Evolutionary conservation across 495 filamentous ascomycete genomes (phyloP).

Genomic region (Pyrenopolyporus hunteri): DNA sequence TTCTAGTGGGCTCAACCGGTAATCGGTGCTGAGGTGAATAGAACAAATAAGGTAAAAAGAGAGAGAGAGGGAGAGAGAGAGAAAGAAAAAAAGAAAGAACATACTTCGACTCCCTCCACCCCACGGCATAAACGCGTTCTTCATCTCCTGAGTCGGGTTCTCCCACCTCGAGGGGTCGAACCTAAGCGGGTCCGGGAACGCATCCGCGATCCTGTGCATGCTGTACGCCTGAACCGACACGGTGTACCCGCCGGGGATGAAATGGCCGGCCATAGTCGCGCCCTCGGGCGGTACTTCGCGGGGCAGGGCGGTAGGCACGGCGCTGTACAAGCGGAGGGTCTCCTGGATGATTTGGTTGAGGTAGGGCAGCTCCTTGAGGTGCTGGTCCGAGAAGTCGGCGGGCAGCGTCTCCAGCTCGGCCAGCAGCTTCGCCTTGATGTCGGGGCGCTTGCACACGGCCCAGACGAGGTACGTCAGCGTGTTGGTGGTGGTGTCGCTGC

Average conservation of each 20-base stretch:
- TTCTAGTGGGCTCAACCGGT: no score
- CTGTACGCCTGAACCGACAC: constrained; percentile 50
- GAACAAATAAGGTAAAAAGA: no score
- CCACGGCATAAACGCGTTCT: constrained; percentile 59
- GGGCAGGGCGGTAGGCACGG: constrained; percentile 49
- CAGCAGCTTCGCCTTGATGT: constrained; percentile 46
- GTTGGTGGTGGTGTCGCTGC: constrained; percentile 58
- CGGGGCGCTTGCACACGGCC: constrained; percentile 37
- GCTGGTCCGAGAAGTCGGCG: constrained; percentile 46
- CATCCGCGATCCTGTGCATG: constrained; percentile 45
- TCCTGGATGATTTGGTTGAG: constrained; percentile 62
- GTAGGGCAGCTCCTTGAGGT: constrained; percentile 51
- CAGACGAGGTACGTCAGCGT: constrained; percentile 53
- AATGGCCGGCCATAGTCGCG: constrained; percentile 30
- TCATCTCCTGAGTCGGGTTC: constrained; percentile 56
- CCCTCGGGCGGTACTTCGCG: constrained; percentile 37
- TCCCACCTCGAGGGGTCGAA: constrained; percentile 44
- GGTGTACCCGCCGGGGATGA: constrained; percentile 36
- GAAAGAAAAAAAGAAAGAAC: constrained; percentile 2
- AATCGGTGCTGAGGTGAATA: no score
- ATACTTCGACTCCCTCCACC: constrained; percentile 52
- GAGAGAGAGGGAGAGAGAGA: constrained; percentile 9
- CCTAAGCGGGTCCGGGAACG: constrained; percentile 44
- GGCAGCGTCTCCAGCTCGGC: constrained; percentile 48
- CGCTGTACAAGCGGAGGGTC: constrained; percentile 61